These are phyloP conservation scores for Aspergillus viridinutans DNA, from an alignment of 2,329 filamentous ascomycete species.

Conservation along the genomic window DNA sequence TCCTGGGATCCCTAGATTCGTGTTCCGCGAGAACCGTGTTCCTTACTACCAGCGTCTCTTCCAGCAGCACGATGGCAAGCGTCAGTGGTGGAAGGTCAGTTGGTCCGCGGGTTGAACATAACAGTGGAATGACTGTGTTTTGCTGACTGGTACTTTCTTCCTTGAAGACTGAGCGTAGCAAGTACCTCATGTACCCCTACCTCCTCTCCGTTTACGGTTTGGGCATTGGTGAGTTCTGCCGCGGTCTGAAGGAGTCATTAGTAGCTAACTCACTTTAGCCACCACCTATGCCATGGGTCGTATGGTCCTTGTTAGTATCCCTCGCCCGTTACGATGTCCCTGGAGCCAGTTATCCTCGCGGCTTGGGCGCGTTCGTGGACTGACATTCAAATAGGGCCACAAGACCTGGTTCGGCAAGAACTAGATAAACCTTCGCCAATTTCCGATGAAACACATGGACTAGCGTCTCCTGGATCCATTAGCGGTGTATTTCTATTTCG, in stretches of 20 bases:
- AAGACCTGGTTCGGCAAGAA: constrained; percentile 56
- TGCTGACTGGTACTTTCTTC: background rate
- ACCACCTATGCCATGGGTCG: constrained; percentile 43
- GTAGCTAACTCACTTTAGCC: constrained; percentile 20
- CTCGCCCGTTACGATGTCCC: background rate
- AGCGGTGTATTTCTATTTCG: constrained; percentile 35
- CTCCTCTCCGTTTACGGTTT: constrained; percentile 49
- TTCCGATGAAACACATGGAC: constrained; percentile 6
- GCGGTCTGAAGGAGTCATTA: constrained; percentile 1
- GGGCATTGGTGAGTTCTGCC: constrained; percentile 43
- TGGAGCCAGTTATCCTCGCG: background rate
- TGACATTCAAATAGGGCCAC: constrained; percentile 47
- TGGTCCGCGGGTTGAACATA: constrained; percentile 3
- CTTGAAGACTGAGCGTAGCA: constrained; percentile 51
- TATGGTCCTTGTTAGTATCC: constrained; percentile 39
- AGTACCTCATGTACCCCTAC: constrained; percentile 59
- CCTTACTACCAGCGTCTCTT: constrained; percentile 64
- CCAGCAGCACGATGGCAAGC: constrained; percentile 62
- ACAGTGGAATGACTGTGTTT: constrained; percentile 3
- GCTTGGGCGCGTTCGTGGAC: background rate
- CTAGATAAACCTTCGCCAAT: constrained; percentile 18
- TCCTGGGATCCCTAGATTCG: constrained; percentile 34
- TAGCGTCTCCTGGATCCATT: constrained; percentile 16
- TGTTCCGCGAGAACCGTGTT: constrained; percentile 65
- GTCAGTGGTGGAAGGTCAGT: constrained; percentile 66